Evolutionary conservation across 106 monocot genomes (phyloP), one percentile per base, ranked within the genome.

Genomic region (Cymbidium sinense): DNA sequence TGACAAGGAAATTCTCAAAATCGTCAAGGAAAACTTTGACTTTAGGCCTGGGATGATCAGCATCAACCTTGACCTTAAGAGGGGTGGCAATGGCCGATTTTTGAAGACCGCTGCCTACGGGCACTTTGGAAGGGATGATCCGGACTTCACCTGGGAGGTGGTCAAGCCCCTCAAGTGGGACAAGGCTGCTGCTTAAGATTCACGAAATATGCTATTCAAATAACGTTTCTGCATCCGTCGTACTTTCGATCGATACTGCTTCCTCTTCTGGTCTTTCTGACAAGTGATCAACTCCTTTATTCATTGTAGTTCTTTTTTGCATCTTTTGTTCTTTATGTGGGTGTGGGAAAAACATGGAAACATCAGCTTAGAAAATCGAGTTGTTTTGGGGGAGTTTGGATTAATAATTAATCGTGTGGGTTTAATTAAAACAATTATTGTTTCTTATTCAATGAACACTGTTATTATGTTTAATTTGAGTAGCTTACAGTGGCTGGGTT

Each of bases 101-200:
- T 61, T 80, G 29, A 80, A 80, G 74, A 80, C 80, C 7, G 80
- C 80, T 35, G 80, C 80, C 1, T 80, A 80, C 20, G 80, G 80
- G 41, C 80, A 80, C 74, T 80, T 80, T 13, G 80, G 80, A 25
- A 80, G 80, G 80, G 80, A 80, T 27, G 80, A 80, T 50, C 73
- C 80, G 1, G 80, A 80, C 73, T 80, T 80, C 80, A 80, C 80
- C 55, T 80, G 80, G 80, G 80, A 80, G 80, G 50, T 27, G 17
- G 80, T 80, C 10, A 80, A 80, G 80, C 80, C 80, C 80, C 80
- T 80, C 61, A 80, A 80, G 41, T 73, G 80, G 80, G 80, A 73
- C 13, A 80, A 74, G 61, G 58, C 80, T 29, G 73, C 80, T 5
- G 80, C 79, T 13, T 79, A 78, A 39, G 70, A 29, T 65, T 47